Evolutionary conservation across 148 eudicot species (phyloP).

Genomic region (Camellia lanceoleosa): DNA sequence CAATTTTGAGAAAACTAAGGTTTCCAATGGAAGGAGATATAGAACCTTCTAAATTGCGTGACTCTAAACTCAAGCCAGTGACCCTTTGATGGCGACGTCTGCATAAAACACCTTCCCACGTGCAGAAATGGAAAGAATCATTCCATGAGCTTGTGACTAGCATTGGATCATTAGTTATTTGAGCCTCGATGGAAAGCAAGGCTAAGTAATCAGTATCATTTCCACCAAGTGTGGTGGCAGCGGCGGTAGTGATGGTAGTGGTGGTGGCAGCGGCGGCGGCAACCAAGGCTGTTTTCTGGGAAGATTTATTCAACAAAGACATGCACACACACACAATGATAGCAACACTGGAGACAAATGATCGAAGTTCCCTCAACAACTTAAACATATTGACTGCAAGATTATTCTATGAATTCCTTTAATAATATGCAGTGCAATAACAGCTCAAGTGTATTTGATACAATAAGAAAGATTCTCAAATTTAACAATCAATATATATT

Average conservation of each 20-base stretch:
- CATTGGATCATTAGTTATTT: constrained; percentile 7
- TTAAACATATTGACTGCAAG: too few species aligned
- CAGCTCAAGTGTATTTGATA: too few species aligned
- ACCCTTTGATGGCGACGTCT: constrained; percentile 22
- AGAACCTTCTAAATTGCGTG: constrained; percentile 22
- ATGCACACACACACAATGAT: not conserved
- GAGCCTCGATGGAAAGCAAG: constrained; percentile 37
- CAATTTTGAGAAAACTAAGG: constrained; percentile 23
- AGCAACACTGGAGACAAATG: not conserved
- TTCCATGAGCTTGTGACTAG: constrained; percentile 39
- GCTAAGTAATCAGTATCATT: constrained; percentile 30
- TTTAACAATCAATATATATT: too few species aligned
- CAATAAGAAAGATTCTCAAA: too few species aligned
- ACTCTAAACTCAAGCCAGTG: constrained; percentile 11
- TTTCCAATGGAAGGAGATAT: constrained; percentile 44
- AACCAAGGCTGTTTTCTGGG: constrained; percentile 2
- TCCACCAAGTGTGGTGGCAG: not conserved
- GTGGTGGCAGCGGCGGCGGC: not conserved
- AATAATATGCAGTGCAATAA: too few species aligned
- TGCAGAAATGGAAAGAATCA: constrained; percentile 34
- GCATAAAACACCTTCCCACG: constrained; percentile 43
- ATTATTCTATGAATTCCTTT: too few species aligned
- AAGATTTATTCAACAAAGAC: constrained; percentile 14
- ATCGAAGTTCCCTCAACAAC: too few species aligned
- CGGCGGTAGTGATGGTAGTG: too few species aligned